Conservation (phyloP, 2,329 filamentous ascomycete genomes). For the Hymenoscyphus fraxineus region DNA sequence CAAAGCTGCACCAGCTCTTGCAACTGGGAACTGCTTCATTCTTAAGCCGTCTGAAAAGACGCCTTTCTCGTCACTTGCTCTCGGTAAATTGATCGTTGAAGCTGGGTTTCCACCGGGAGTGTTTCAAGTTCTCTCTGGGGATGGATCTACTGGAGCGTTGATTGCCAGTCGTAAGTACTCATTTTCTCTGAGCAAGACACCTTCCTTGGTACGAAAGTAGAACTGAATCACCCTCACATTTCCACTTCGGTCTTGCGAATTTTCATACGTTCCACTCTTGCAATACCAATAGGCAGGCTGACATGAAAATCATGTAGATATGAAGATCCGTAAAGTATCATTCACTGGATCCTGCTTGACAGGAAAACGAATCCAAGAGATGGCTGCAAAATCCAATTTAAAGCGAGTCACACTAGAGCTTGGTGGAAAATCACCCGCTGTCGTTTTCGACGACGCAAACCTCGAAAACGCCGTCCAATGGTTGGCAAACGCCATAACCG, state of each 20-base stretch:
- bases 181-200: too few species aligned
- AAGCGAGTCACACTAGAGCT: slow-evolving; percentile 43
- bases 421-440: slow-evolving; percentile 42
- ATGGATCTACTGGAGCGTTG: slow-evolving; percentile 38
- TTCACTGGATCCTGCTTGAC: slow-evolving; percentile 41
- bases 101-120: slow-evolving; percentile 38
- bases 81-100: slow-evolving; percentile 35
- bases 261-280: too few species aligned
- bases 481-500: slow-evolving; percentile 50
- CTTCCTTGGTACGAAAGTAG: too few species aligned
- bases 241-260: too few species aligned
- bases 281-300: too few species aligned
- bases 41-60: slow-evolving; percentile 62
- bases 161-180: slow-evolving; percentile 29
- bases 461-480: slow-evolving; percentile 46
- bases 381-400: slow-evolving; percentile 40
- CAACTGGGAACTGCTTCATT: slow-evolving; percentile 56
- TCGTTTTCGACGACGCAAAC: slow-evolving; percentile 43
- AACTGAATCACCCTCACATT: too few species aligned
- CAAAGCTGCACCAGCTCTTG: slow-evolving; percentile 58
- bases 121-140: slow-evolving; percentile 40
- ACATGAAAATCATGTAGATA: slow-evolving; percentile 21
- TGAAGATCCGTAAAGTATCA: slow-evolving; percentile 39
- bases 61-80: slow-evolving; percentile 51
- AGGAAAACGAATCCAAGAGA: slow-evolving; percentile 40